A percentile compares a stretch with the other conserved stretches of the same genome.
phyloP scores from a whole-genome alignment of 306 rosid genomes.

The Nissolia schottii region DNA sequence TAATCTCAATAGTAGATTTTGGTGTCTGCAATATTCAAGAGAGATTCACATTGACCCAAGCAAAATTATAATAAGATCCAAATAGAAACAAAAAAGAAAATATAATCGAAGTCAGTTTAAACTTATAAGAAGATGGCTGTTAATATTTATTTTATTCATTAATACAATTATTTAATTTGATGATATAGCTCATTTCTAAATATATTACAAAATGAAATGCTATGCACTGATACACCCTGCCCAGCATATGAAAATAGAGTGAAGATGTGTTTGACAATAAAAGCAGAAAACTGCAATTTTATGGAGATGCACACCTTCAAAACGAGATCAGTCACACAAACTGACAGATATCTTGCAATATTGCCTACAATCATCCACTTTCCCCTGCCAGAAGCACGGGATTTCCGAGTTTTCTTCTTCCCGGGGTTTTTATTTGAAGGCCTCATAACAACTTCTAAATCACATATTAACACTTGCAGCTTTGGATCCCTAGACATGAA shows the following conservation, averaged over 20 bases:
- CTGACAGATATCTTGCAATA: constrained; percentile 83
- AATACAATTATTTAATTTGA: constrained; percentile 24
- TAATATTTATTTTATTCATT: background rate
- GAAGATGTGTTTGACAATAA: background rate
- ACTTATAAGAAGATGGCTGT: background rate
- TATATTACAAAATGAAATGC: background rate
- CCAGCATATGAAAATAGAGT: background rate
- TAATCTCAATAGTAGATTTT: constrained; percentile 71
- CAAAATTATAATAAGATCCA: constrained; percentile 1
- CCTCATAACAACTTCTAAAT: constrained; percentile 86
- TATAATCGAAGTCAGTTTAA: constrained; percentile 4
- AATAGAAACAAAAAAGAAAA: constrained; percentile 22
- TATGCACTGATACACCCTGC: background rate
- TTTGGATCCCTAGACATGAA: constrained; percentile 89
- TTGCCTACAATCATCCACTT: constrained; percentile 92
- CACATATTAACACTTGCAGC: constrained; percentile 87
- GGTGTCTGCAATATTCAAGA: constrained; percentile 67
- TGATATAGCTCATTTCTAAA: constrained; percentile 1
- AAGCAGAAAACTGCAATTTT: constrained; percentile 16
- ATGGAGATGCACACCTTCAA: constrained; percentile 60
- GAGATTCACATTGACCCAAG: constrained; percentile 28
- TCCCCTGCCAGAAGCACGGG: constrained; percentile 80
- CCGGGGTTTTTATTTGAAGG: constrained; percentile 59
- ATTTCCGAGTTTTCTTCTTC: constrained; percentile 54
- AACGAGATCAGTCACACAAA: constrained; percentile 85